Evolutionary conservation across 257 asterid genomes (phyloP), one percentile per base, ranked within the genome.

Genomic region (Anisodus acutangulus): DNA sequence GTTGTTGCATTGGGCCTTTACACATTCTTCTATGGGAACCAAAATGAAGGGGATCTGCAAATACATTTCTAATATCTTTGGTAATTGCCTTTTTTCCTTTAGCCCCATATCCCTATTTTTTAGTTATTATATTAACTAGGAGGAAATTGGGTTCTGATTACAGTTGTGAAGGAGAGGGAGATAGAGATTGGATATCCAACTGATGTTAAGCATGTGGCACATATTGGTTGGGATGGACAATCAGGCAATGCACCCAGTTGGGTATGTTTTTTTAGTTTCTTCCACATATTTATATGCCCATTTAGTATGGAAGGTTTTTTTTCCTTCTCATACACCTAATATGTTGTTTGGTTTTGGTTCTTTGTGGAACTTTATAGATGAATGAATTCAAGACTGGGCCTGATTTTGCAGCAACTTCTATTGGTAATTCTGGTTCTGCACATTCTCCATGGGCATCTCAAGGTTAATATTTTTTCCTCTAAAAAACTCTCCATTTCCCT

Each of bases 181-280:
- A 89, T 93, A 8, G 97, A 94, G 86, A 94, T 94, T 82, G 98
- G 98, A 64, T 89, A 71, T 55, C 98, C 98, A 3, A 94, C 97
- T 63, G 95, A 94, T 85, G 98, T 93, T 85, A 93, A 94, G 90
- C 98, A 94, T 88, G 94, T 94, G 89, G 93, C 97, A 31, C 98
- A 94, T 84, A 92, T 94, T 85, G 98, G 98, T 59, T 94, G 98
- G 97, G 98, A 94, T 83, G 97, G 97, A 67, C 88, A 87, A 17
- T 83, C 95, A 70, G 97, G 97, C 47, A 85, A 84, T 83, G 95
- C 98, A 0, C 98, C 98, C 9, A 93, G 88, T 92, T 94, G 98
- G 98, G 98, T 93, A 90, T 78, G 97, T 79, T 15, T 82, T 11
- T 82, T 74, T 57, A 3, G 53, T 69, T 57, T 19, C 22, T 63